Evolutionary conservation across 1,284 basidiomycete genomes (phyloP).

Genomic region (Microbotryum saponariae): DNA sequence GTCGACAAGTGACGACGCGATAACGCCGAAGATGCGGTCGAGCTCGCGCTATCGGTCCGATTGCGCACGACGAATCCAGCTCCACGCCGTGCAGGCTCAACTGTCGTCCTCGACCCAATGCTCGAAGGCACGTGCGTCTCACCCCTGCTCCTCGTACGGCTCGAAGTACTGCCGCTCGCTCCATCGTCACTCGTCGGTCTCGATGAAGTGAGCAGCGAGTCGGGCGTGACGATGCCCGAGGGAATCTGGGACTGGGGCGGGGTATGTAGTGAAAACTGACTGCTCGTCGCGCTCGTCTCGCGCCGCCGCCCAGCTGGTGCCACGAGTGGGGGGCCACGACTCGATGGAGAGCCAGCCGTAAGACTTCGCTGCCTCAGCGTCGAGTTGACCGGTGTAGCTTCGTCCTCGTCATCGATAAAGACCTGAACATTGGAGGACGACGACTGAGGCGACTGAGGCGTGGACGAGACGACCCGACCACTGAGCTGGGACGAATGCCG

Average conservation of each 20-base stretch:
- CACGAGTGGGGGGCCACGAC: neutral
- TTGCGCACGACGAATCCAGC: neutral
- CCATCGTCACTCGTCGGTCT: no score
- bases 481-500: slow-evolving; percentile 32
- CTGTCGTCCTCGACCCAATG: no score
- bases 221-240: no score
- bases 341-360: neutral
- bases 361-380: neutral
- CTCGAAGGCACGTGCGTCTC: no score
- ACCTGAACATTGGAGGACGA: neutral
- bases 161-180: no score
- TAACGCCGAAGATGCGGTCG: slow-evolving; percentile 7
- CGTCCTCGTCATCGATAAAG: slow-evolving; percentile 12
- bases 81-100: no score
- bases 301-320: neutral
- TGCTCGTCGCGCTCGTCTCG: neutral
- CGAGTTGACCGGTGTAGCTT: neutral
- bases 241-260: neutral
- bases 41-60: slow-evolving; percentile 6
- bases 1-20: slow-evolving; percentile 5
- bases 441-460: no score
- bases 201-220: no score
- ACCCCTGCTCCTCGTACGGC: no score
- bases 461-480: slow-evolving; percentile 6
- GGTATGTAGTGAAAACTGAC: neutral